Evolutionary conservation across 2,329 filamentous ascomycete species (phyloP).

Genomic region (Cladosporium sp.): DNA sequence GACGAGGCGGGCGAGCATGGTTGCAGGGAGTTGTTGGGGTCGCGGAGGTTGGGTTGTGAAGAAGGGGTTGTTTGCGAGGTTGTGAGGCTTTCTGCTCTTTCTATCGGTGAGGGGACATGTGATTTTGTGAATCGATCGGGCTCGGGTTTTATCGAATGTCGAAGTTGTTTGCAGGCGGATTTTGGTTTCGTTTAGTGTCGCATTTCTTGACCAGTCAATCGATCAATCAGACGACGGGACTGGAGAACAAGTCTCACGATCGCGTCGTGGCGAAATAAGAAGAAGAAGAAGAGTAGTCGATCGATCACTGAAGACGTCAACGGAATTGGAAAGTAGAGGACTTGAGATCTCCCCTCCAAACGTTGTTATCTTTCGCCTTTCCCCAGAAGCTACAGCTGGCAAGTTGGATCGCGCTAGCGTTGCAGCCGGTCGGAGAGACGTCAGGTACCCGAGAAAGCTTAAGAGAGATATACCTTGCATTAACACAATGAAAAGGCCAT

Average conservation of each 20-base stretch:
- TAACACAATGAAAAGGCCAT: not conserved
- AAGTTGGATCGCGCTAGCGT: slow-evolving; percentile 1
- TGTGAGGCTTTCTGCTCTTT: not conserved
- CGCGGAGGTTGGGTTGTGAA: not conserved
- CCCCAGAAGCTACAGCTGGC: slow-evolving; percentile 9
- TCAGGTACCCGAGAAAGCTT: slow-evolving; percentile 7
- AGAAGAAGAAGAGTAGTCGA: not conserved
- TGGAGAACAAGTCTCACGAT: no score
- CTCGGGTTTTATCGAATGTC: no score
- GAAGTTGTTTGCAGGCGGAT: no score
- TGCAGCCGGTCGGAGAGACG: not conserved
- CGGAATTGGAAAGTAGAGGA: not conserved
- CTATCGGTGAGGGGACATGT: not conserved
- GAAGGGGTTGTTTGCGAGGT: not conserved
- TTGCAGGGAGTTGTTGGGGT: not conserved
- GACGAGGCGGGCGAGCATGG: slow-evolving; percentile 42
- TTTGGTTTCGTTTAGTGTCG: no score
- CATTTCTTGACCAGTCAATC: no score
- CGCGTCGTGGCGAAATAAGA: not conserved
- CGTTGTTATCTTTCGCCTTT: not conserved
- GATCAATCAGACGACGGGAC: no score
- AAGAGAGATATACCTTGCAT: slow-evolving; percentile 2
- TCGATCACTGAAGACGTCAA: not conserved
- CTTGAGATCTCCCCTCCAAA: no score
- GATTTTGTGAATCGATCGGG: not conserved